Conservation (phyloP, 225 moss, liverwort and hornwort species). For the Ulota crispa region DNA sequence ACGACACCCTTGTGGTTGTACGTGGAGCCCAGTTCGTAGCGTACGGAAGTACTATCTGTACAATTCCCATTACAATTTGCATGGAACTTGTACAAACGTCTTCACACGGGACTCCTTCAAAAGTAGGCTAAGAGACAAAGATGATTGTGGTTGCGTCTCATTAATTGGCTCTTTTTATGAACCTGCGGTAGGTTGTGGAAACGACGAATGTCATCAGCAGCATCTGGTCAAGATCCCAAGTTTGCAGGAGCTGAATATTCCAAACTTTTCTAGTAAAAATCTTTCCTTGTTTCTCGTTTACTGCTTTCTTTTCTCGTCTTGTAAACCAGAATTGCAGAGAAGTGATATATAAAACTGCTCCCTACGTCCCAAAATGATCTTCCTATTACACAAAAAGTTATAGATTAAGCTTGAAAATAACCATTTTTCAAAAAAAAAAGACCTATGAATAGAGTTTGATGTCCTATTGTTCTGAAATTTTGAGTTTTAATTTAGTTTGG, state of each 20-base stretch:
- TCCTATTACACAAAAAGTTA: no score
- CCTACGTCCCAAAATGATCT: no score
- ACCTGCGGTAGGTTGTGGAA: conserved; percentile 27
- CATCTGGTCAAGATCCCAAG: conserved; percentile 8
- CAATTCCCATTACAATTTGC: neutral
- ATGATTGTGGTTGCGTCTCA: neutral
- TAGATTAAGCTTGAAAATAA: no score
- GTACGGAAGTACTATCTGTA: conserved; percentile 25
- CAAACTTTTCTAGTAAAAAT: neutral
- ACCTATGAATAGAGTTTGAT: no score
- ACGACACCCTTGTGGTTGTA: neutral
- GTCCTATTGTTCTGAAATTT: no score
- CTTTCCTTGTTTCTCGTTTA: no score
- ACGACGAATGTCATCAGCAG: conserved; percentile 27
- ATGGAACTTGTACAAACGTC: neutral
- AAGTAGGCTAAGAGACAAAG: conserved; percentile 19
- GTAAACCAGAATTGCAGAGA: neutral
- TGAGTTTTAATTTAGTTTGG: no score
- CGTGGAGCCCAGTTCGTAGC: conserved; percentile 32
- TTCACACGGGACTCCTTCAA: neutral
- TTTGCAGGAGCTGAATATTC: neutral
- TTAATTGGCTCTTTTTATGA: conserved; percentile 2
- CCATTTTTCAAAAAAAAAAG: no score
- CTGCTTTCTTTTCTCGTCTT: neutral
- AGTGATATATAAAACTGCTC: neutral